Conservation (phyloP, 2,329 filamentous ascomycete species). For the Alternaria brassicae region DNA sequence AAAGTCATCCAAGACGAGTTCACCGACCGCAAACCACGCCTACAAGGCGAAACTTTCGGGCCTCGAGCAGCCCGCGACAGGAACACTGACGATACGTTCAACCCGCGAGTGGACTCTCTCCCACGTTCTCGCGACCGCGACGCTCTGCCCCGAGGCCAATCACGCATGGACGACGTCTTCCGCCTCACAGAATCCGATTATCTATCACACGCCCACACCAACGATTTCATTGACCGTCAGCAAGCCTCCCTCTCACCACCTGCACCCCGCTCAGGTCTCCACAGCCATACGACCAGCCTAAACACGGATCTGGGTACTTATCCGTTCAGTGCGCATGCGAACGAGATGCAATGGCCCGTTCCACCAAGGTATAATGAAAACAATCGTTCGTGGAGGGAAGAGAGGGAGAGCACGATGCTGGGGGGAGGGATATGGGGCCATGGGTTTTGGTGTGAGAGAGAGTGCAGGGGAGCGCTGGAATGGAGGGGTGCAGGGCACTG, state of each 20-base stretch:
- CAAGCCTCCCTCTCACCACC: slow-evolving; percentile 11
- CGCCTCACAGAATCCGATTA: slow-evolving; percentile 12
- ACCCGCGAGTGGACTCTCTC: slow-evolving; percentile 14
- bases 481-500: neutral
- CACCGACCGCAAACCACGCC: slow-evolving; percentile 20
- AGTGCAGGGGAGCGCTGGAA: neutral
- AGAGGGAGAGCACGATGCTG: slow-evolving; percentile 18
- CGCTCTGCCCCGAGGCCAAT: neutral
- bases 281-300: slow-evolving; percentile 18
- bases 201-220: neutral
- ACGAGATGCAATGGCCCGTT: slow-evolving; percentile 28
- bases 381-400: neutral
- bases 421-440: neutral
- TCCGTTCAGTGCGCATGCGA: slow-evolving; percentile 21
- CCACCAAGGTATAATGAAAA: slow-evolving; percentile 27
- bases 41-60: slow-evolving; percentile 13
- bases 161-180: slow-evolving; percentile 9
- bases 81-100: neutral
- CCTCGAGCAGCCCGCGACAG: slow-evolving; percentile 1
- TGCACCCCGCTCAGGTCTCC: neutral
- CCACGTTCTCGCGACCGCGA: slow-evolving; percentile 1
- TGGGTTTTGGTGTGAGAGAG: neutral
- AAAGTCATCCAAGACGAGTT: slow-evolving; percentile 39
- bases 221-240: neutral
- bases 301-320: slow-evolving; percentile 24